Percentiles rank a stretch among this genome's conserved stretches.
Conservation (phyloP, 306 rosid genomes). For the Echinosophora koreensis region DNA sequence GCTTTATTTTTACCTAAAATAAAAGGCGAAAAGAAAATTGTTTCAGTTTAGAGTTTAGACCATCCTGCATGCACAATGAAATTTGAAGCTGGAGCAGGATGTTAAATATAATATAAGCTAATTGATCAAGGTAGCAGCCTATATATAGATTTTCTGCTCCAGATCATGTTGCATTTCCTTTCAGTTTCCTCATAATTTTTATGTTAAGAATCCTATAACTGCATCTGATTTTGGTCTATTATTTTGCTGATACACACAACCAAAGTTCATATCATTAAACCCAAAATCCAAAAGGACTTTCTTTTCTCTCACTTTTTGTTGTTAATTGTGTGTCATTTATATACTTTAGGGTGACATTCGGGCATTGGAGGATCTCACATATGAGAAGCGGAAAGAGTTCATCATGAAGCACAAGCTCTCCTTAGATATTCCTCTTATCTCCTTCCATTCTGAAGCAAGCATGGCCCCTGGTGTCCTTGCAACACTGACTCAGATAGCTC, state of each 20-base stretch:
- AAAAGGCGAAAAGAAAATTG: not conserved
- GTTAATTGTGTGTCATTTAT: conserved; percentile 1
- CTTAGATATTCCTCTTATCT: conserved; percentile 63
- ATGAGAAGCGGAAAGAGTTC: conserved; percentile 80
- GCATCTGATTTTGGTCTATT: conserved; percentile 12
- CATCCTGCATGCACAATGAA: not conserved
- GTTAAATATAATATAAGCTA: conserved; percentile 2
- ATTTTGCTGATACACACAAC: not conserved
- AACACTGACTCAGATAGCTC: conserved; percentile 86
- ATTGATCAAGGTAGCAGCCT: conserved; percentile 7
- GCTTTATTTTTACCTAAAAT: not conserved
- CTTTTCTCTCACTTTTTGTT: not conserved
- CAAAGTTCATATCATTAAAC: not conserved
- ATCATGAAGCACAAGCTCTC: conserved; percentile 75
- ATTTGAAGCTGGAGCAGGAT: conserved; percentile 1
- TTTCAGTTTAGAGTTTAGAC: conserved; percentile 13
- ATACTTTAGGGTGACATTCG: conserved; percentile 70
- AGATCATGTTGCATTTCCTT: conserved; percentile 5
- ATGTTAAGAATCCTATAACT: not conserved
- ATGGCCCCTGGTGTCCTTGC: conserved; percentile 72
- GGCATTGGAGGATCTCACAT: conserved; percentile 89
- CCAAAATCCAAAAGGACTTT: not conserved
- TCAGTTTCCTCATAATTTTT: conserved; percentile 8
- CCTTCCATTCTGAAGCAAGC: conserved; percentile 83
- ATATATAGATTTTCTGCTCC: not conserved